phyloP scores from a whole-genome alignment of 352 stramenopile species.

The Phytophthora aleatoria region DNA sequence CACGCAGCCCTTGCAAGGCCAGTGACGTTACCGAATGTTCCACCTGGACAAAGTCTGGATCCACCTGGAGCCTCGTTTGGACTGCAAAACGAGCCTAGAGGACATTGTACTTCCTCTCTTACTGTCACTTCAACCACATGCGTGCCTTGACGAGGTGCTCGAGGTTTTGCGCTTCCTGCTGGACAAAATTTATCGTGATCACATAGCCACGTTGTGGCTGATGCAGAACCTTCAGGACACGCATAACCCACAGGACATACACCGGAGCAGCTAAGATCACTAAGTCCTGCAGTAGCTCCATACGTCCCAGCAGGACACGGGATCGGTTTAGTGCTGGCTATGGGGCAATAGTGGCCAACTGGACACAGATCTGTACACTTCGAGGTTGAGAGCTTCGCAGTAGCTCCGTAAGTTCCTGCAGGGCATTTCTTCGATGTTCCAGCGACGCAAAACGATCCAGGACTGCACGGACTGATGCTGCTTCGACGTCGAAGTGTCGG shows the following conservation, averaged over 20 bases:
- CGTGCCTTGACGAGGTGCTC: slow-evolving; percentile 18
- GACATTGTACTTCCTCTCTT: slow-evolving; percentile 35
- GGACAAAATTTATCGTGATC: slow-evolving; percentile 31
- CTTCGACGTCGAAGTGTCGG: slow-evolving; percentile 25
- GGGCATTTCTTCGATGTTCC: slow-evolving; percentile 53
- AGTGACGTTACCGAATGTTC: slow-evolving; percentile 60
- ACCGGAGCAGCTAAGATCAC: slow-evolving; percentile 55
- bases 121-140: slow-evolving; percentile 35
- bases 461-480: slow-evolving; percentile 43
- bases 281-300: slow-evolving; percentile 47
- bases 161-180: slow-evolving; percentile 27
- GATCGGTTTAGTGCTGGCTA: slow-evolving; percentile 26
- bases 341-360: slow-evolving; percentile 66
- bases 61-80: slow-evolving; percentile 34
- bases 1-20: slow-evolving; percentile 50
- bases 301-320: slow-evolving; percentile 62
- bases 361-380: slow-evolving; percentile 57
- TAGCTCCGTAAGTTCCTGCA: slow-evolving; percentile 52
- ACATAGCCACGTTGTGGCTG: slow-evolving; percentile 44
- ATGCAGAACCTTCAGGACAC: slow-evolving; percentile 58
- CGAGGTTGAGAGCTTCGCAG: slow-evolving; percentile 20
- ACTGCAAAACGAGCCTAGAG: slow-evolving; percentile 54
- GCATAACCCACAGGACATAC: slow-evolving; percentile 66
- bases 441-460: slow-evolving; percentile 62
- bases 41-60: slow-evolving; percentile 51